Conservation (phyloP, 805 yeast species). For the Kuraishia floccosa region DNA sequence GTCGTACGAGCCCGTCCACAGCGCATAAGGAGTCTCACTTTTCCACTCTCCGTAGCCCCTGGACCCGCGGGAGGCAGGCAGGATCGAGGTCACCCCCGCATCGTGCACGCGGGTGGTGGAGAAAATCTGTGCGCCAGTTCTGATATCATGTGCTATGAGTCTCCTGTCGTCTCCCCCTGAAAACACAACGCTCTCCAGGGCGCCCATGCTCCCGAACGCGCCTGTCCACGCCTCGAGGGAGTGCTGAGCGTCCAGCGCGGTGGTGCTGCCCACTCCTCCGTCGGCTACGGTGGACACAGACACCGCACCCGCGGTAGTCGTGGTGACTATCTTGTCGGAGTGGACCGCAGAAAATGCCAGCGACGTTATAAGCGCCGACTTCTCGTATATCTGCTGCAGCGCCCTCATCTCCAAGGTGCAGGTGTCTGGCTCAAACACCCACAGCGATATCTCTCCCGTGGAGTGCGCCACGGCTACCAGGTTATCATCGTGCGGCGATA, state of each 20-base stretch:
- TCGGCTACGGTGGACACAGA: constrained; percentile 25
- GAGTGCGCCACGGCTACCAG: constrained; percentile 62
- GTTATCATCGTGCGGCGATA: constrained; percentile 41
- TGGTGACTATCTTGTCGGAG: constrained; percentile 30
- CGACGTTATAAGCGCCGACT: constrained; percentile 48
- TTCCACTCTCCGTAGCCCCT: constrained; percentile 31
- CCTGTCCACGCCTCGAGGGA: constrained; percentile 85
- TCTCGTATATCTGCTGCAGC: constrained; percentile 35
- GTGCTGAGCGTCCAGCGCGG: constrained; percentile 33
- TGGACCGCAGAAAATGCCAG: constrained; percentile 40
- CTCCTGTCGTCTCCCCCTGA: constrained; percentile 89
- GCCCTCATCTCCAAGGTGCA: constrained; percentile 10
- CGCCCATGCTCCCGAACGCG: constrained; percentile 47
- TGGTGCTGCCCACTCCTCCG: constrained; percentile 6
- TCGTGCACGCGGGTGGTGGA: constrained; percentile 51
- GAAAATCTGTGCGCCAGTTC: constrained; percentile 26
- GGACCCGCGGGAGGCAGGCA: constrained; percentile 24
- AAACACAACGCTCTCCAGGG: constrained; percentile 45
- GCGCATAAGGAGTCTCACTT: constrained; percentile 30
- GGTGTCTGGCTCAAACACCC: constrained; percentile 29
- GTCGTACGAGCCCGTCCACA: constrained; percentile 85
- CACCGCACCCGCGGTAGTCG: constrained; percentile 60
- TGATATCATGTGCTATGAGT: constrained; percentile 62
- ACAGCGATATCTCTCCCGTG: constrained; percentile 59
- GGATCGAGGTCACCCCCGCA: constrained; percentile 85